Evolutionary conservation across 2,329 filamentous ascomycete genomes (phyloP), one percentile per base, ranked within the genome.

Genomic region (Ceratocystis destructans): DNA sequence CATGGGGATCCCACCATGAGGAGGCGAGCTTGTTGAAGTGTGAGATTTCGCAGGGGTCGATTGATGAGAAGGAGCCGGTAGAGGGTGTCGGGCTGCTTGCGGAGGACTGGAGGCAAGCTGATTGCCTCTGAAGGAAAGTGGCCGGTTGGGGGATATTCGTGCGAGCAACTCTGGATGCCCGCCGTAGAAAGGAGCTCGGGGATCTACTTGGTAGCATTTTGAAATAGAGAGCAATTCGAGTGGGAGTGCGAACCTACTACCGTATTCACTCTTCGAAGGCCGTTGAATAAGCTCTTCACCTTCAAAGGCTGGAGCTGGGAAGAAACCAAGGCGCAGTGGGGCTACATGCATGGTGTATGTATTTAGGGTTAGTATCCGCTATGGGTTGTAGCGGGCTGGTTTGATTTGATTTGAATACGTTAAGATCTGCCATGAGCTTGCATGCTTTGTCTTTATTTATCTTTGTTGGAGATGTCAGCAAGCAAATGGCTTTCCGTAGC

Each of bases 1-100:
- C 94, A 73, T 96, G 86, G 1, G 93, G 89, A 76, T 97, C 92
- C 94, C 94, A 99, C 94, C 94, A 99, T 72, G 87, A 87, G 70
- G 89, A 89, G 70, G 94, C 94, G 72, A 99, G 89, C 69, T 86
- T 85, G 73, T 91, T 91, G 83, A 99, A 99, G 79, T 99, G 94
- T 20, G 88, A 89, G 70, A 99, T 85, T 79, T 99, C 93, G 70
- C 87, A 84, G 64, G 89, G 83, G 72, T 95, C 95, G 76, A 99
- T 89, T 66, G 89, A 91, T 61, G 87, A 85, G 71, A 77, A 80
- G 66, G 55, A 59, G 28, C 28, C 55, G 55, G 55, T 8, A 20
- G 55, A 59, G 31, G 55, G 75, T 17, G 37, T 33, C n/a, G 31
- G 61, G 57, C 5, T 41, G 59, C 53, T 31, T 37, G 55, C 17